Conservation (phyloP, 2,329 filamentous ascomycete genomes). For the Calonectria leucothoes region DNA sequence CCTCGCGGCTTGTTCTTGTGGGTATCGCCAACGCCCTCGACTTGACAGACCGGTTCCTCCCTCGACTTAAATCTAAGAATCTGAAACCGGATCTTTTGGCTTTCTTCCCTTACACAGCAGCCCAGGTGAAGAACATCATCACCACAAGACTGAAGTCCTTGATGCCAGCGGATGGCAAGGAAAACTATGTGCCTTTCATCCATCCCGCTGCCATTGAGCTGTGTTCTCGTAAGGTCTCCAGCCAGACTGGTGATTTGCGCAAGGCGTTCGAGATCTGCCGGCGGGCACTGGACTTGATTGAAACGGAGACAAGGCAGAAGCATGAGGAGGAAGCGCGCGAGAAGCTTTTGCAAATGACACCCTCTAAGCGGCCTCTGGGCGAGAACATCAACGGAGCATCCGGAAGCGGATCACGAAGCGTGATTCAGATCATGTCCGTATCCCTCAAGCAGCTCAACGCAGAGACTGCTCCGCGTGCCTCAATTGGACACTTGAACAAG, state of each 20-base stretch:
- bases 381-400: conserved; percentile 80
- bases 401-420: conserved; percentile 53
- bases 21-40: conserved; percentile 98
- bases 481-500: conserved; percentile 90
- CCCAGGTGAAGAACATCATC: conserved; percentile 89
- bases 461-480: conserved; percentile 87
- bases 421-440: conserved; percentile 60
- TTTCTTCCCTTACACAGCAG: conserved; percentile 90
- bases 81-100: conserved; percentile 90
- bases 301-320: conserved; percentile 82
- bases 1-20: conserved; percentile 84
- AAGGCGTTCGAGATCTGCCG: conserved; percentile 96
- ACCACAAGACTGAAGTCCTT: conserved; percentile 84
- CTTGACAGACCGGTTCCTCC: conserved; percentile 93
- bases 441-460: conserved; percentile 74
- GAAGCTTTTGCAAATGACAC: conserved; percentile 68
- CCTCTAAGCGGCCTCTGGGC: conserved; percentile 80
- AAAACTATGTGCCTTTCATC: conserved; percentile 83
- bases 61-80: conserved; percentile 91
- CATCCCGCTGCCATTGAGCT: conserved; percentile 95
- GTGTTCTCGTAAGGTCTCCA: conserved; percentile 93
- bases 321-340: conserved; percentile 73
- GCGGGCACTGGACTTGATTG: conserved; percentile 88
- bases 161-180: conserved; percentile 64
- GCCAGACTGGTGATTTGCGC: conserved; percentile 92